Base-by-base conservation (phyloP, 192 early-diverging fungal genomes). In the Glomus cerebriforme region DNA sequence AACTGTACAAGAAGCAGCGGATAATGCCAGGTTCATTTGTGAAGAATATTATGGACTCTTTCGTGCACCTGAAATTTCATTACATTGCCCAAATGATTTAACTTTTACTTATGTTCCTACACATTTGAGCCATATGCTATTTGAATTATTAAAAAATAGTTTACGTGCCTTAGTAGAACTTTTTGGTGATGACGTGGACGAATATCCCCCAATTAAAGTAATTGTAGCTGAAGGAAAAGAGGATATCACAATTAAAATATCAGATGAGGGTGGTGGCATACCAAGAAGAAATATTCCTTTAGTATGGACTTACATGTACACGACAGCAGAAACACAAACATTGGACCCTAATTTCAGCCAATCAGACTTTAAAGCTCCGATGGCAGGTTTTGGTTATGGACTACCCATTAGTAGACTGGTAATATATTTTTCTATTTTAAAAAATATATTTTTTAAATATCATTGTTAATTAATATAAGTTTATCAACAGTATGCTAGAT, bases 131-230 rank as follows among this genome's bases (percentile, higher is more conserved):
- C 97, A 99, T 83, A 97, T 97, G 95, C 77, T 98, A 24, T 99
- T 99, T 87, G 97, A 99, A 90, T 87, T 99, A 60, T 86, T 99
- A 68, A 99, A 99, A 85, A 99, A 99, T 87, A 95, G 93, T 31
- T 87, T 99, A 74, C 92, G 97, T 39, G 97, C 97, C 15, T 92
- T 96, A 7, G 95, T 99, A 37, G 97, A 99, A 85, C 87, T 91
- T 70, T 93, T 92, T 83, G 96, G 95, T 37, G 87, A 89, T 70
- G 95, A 96, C 68, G 84, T 83, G 26, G 95, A 96, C 32, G 87
- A 90, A 54, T 99, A 93, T 83, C 97, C 97, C 54, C 90, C 94
- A n/a, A 96, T 99, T 82, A 96, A 95, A 83, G 85, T 99, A 8
- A 93, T 99, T 31, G 93, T 99, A 73, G 92, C 92, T 27, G 91